phyloP scores from a whole-genome alignment of 495 filamentous ascomycete genomes.

The Aspergillus diversus region DNA sequence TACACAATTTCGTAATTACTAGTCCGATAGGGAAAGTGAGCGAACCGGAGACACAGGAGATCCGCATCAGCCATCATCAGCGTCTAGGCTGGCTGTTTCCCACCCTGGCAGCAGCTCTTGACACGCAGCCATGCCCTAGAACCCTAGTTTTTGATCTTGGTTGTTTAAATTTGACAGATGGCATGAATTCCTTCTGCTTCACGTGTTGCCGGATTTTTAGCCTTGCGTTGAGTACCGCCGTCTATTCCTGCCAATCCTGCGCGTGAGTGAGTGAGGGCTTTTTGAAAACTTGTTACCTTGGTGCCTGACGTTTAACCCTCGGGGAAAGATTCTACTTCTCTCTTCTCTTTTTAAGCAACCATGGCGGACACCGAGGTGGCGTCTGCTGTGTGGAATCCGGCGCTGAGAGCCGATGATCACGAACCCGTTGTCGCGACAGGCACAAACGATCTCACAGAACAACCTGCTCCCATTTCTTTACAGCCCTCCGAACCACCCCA shows the following conservation, averaged over 20 bases:
- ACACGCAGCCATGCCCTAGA: not conserved
- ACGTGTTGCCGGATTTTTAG: constrained; percentile 14
- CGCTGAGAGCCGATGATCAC: constrained; percentile 37
- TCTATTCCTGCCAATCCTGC: constrained; percentile 18
- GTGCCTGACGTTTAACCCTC: constrained; percentile 10
- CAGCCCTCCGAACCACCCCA: constrained; percentile 5
- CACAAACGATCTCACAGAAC: constrained; percentile 17
- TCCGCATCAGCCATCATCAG: not conserved
- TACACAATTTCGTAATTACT: constrained; percentile 10
- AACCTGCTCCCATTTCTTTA: constrained; percentile 9
- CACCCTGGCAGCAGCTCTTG: not conserved
- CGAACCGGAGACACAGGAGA: constrained; percentile 2
- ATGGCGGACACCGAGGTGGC: constrained; percentile 27
- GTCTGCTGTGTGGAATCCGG: constrained; percentile 46
- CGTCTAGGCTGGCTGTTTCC: not conserved
- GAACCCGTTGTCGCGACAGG: constrained; percentile 13
- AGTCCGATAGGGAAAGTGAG: not conserved
- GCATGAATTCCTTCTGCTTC: constrained; percentile 2
- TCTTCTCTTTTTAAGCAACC: constrained; percentile 8
- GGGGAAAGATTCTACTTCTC: constrained; percentile 11
- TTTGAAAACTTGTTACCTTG: constrained; percentile 20
- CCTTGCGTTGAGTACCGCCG: constrained; percentile 12
- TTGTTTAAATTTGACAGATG: constrained; percentile 1
- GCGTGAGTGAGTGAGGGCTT: constrained; percentile 16
- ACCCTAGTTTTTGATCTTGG: not conserved